Base-by-base conservation (phyloP, 352 stramenopile species). In the Globisporangium spiculum region DNA sequence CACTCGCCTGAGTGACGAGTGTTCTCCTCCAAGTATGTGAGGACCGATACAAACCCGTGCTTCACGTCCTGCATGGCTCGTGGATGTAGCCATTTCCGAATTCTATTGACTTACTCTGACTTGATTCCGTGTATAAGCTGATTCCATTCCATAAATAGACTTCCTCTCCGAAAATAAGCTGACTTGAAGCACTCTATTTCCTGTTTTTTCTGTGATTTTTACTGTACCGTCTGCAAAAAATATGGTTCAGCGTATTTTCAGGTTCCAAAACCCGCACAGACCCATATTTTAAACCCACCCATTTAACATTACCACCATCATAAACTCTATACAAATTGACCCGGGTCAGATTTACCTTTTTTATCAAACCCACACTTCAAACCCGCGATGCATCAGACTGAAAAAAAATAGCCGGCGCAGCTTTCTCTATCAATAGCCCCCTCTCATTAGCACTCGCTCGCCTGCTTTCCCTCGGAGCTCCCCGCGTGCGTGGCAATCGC, bases 401-500 rank as follows among this genome's bases (percentile, higher is more conserved):
- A 9, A 9, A 38, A 61, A 22, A 61, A 62, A 50, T 59, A 59
- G 56, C 56, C 32, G 56, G 56, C 27, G 20, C 56, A 44, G 4
- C 56, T 22, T 24, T 46, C 36, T 44, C 38, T 46, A 27, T 32
- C 16, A 62, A 62, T 62, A 62, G 56, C 56, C 36, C 14, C 20
- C 27, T 41, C 32, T 61, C 20, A 61, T 60, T 60, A 38, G 27
- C 54, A 30, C 56, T 44, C 30, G 30, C 32, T 36, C 32, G 32
- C 56, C 30, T 32, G 30, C 30, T 32, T 48, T 36, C 27, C 32
- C 6, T 61, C 56, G 24, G 32, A 62, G 32, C 32, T 32, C 32
- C 16, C 26, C 20, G 12, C 56, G 56, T 61, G 55, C 56, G 56
- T 62, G 56, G 56, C 55, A 34, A 20, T 46, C 55, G 55, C 24